phyloP scores from a whole-genome alignment of 768 basidiomycete genomes.

The Arthromyces matolae region DNA sequence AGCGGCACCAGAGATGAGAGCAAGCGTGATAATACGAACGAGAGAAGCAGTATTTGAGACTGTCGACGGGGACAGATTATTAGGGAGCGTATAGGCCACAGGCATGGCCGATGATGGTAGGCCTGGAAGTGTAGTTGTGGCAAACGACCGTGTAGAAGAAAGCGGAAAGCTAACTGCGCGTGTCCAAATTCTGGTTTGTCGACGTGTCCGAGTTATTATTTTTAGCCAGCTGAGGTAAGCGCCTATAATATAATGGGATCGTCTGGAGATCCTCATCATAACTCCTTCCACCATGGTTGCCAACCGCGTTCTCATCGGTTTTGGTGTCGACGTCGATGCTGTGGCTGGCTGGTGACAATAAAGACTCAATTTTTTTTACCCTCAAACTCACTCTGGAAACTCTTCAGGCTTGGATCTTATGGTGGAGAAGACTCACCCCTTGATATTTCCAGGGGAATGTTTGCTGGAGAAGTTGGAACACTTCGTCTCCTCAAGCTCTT shows the following conservation, averaged over 20 bases:
- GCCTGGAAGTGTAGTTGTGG: not conserved
- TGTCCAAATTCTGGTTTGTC: constrained; percentile 3
- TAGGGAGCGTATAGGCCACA: constrained; percentile 70
- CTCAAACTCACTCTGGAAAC: not conserved
- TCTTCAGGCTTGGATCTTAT: constrained; percentile 61
- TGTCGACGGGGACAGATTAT: constrained; percentile 63
- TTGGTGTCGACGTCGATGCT: constrained; percentile 75
- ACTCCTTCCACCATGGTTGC: no score
- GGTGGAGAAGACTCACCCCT: constrained; percentile 70
- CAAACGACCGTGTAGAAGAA: constrained; percentile 1
- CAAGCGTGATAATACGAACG: constrained; percentile 85
- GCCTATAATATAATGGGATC: no score
- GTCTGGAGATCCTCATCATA: no score
- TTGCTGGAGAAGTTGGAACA: constrained; percentile 71
- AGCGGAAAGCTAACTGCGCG: constrained; percentile 3
- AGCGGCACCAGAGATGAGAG: constrained; percentile 89
- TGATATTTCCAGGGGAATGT: constrained; percentile 71
- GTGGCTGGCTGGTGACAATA: constrained; percentile 62
- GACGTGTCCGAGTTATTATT: constrained; percentile 19
- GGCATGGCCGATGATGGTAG: constrained; percentile 50
- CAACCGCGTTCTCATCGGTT: constrained; percentile 50
- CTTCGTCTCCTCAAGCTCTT: constrained; percentile 70
- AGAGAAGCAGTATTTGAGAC: constrained; percentile 87
- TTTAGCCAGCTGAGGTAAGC: constrained; percentile 17
- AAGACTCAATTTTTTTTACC: not conserved